phyloP scores from a whole-genome alignment of 768 basidiomycete genomes.

The Tubosaeta sp. region DNA sequence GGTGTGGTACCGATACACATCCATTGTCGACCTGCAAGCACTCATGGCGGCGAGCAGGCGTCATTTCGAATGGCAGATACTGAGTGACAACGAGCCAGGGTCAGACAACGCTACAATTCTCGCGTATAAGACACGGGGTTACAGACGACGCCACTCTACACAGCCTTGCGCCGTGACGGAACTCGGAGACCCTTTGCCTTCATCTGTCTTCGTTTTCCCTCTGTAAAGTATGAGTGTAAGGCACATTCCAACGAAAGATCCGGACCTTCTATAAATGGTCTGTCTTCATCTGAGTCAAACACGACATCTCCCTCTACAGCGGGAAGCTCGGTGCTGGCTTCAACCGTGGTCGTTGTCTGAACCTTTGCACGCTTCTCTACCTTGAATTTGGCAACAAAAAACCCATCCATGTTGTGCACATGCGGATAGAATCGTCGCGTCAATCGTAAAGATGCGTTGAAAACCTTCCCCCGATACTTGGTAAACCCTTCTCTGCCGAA shows the following conservation, averaged over 20 bases:
- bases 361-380: constrained; percentile 73
- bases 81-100: neutral
- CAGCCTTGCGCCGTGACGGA: constrained; percentile 45
- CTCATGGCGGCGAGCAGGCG: neutral
- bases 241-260: constrained; percentile 6
- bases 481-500: constrained; percentile 94
- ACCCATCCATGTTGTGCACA: constrained; percentile 99
- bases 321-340: constrained; percentile 25
- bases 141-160: constrained; percentile 15
- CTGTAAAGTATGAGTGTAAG: constrained; percentile 33
- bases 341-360: constrained; percentile 20
- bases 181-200: constrained; percentile 72
- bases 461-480: constrained; percentile 85
- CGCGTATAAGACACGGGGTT: constrained; percentile 1
- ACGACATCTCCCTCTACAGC: constrained; percentile 33
- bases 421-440: constrained; percentile 94
- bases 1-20: neutral
- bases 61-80: constrained; percentile 5
- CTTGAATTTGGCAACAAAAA: constrained; percentile 98
- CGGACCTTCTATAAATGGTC: constrained; percentile 75
- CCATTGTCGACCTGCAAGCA: neutral
- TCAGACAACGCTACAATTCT: neutral
- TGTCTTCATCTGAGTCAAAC: constrained; percentile 78
- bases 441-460: constrained; percentile 70
- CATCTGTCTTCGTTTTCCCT: constrained; percentile 69